A percentile compares a stretch with the other conserved stretches of the same genome.
Evolutionary conservation across 1,139 yeast genomes (phyloP).

Genomic region (Suhomyces panamericanus): DNA sequence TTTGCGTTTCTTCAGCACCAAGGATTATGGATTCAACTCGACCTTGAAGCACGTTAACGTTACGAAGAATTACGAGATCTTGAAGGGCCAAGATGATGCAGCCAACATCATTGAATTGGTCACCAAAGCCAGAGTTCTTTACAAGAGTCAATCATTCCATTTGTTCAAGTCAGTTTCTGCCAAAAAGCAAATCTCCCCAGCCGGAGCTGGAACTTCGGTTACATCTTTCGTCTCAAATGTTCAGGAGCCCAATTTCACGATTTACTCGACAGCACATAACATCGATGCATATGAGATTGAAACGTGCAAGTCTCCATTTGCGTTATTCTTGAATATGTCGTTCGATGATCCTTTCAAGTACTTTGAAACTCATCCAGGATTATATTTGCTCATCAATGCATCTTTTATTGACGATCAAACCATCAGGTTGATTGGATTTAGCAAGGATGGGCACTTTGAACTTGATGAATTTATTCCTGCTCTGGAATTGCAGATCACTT

Average conservation of each 20-base stretch:
- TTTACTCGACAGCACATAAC: constrained; percentile 84
- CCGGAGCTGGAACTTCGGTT: constrained; percentile 4
- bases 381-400: constrained; percentile 31
- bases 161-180: constrained; percentile 52
- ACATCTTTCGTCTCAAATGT: neutral
- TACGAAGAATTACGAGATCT: constrained; percentile 29
- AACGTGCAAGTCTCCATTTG: constrained; percentile 58
- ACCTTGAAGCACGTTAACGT: constrained; percentile 11
- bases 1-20: constrained; percentile 30
- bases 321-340: constrained; percentile 59
- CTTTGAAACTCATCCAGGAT: constrained; percentile 26
- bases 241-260: constrained; percentile 38
- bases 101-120: constrained; percentile 61
- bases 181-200: neutral
- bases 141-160: constrained; percentile 84
- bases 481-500: constrained; percentile 22
- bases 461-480: constrained; percentile 27
- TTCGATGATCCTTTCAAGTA: constrained; percentile 25
- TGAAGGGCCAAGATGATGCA: constrained; percentile 12
- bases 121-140: constrained; percentile 74
- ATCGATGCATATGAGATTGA: constrained; percentile 58
- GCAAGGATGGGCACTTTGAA: constrained; percentile 24
- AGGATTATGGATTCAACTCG: constrained; percentile 27
- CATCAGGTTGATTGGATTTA: constrained; percentile 33
- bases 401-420: constrained; percentile 29